Base-by-base conservation (phyloP, 2,329 filamentous ascomycete genomes). In the Rhynchosporium agropyri region DNA sequence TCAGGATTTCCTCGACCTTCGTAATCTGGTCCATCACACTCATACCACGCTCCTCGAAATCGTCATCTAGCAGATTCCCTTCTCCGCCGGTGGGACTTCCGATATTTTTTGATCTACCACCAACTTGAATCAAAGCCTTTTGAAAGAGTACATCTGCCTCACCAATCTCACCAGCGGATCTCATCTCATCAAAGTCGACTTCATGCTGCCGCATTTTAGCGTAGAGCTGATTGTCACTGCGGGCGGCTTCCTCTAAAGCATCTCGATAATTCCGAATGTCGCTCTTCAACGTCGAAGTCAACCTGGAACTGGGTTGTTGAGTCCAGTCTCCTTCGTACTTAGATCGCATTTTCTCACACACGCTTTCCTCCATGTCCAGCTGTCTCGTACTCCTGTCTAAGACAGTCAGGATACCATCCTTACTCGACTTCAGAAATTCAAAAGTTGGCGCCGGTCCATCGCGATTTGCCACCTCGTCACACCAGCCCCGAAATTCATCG, bases 301-400 rank as follows among this genome's bases (percentile, higher is more conserved):
- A 83, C 62, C 91, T 84, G 38, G 91, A 91, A 74, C 94, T 98
- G 10, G 95, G 95, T 73, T 99, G 95, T 72, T 99, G 95, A 20
- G 92, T 97, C 95, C 95, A 99, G 60, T 98, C 94, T 33, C 83
- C 84, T 61, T 94, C 93, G 74, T 98, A 98, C 75, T 99, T 99
- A 12, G 92, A 96, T 53, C 95, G 86, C 95, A 99, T 99, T 81
- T 98, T 99, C 76, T 99, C 95, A 75, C 95, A 99, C 0, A 98
- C 91, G 61, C 91, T 96, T 78, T 98, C 96, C 76, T 99, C 95
- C 87, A 95, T 92, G 69, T 99, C 95, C 48, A 99, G 79, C 72
- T 96, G 90, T 75, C 96, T 96, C 61, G 88, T 87, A 70, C 91
- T 91, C 62, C 85, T 85, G 62, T 97, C 92, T 61, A 99, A 77